Conservation (phyloP, 2,329 filamentous ascomycete species). For the Xylaria sp. region DNA sequence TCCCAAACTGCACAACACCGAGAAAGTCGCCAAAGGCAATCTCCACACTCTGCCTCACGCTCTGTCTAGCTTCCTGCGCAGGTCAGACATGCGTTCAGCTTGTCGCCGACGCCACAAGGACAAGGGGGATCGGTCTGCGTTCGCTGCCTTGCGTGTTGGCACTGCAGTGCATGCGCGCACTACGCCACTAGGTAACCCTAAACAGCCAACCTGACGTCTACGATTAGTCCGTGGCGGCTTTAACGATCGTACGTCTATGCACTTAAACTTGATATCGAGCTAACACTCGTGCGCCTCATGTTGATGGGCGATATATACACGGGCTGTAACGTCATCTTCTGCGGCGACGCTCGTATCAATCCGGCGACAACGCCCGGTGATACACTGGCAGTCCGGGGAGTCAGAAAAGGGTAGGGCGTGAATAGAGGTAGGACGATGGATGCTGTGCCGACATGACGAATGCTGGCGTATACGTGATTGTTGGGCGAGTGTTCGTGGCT, state of each 20-base stretch:
- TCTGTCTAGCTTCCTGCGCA: background rate
- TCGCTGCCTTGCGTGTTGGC: background rate
- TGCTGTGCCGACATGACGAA: background rate
- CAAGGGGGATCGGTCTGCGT: background rate
- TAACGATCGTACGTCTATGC: background rate
- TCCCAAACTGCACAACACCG: constrained; percentile 1
- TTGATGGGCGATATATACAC: constrained; percentile 6
- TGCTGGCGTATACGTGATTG: background rate
- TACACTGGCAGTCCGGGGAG: background rate
- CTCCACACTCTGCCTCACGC: background rate
- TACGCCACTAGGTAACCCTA: background rate
- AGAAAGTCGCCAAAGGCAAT: background rate
- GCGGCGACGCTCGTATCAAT: background rate
- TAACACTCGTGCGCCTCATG: background rate
- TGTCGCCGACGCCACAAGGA: background rate
- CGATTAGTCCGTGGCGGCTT: constrained; percentile 4
- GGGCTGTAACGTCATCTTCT: background rate
- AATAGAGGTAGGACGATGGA: background rate
- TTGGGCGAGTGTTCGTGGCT: constrained; percentile 9
- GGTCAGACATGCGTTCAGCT: background rate
- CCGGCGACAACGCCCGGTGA: background rate
- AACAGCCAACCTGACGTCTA: constrained; percentile 2
- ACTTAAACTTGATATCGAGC: background rate
- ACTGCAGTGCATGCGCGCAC: background rate
- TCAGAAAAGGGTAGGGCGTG: background rate